Conservation (phyloP, 2,329 filamentous ascomycete species). For the Pseudogymnoascus sp. region DNA sequence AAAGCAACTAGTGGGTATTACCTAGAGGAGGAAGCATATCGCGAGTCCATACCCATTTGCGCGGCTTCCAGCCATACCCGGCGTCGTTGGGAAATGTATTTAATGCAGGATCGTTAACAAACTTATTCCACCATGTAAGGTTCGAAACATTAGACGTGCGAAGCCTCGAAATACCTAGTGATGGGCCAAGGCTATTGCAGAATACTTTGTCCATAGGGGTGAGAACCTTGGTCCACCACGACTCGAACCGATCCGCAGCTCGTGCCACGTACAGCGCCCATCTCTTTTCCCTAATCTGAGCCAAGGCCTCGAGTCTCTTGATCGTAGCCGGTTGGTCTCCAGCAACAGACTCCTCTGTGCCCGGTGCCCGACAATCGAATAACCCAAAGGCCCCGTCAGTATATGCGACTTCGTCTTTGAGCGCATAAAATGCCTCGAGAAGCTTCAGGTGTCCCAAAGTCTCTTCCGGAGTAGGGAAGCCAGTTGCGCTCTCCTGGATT, state of each 20-base stretch:
- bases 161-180: neutral
- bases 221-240: conserved; percentile 49
- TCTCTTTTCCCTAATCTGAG: conserved; percentile 59
- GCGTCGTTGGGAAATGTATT: neutral
- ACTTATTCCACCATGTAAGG: neutral
- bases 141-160: neutral
- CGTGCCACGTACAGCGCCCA: conserved; percentile 64
- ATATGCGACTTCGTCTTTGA: conserved; percentile 60
- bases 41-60: conserved; percentile 28
- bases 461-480: conserved; percentile 40
- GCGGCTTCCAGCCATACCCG: neutral
- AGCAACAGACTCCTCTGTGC: conserved; percentile 6
- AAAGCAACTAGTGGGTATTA: conserved; percentile 25
- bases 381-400: conserved; percentile 61
- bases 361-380: conserved; percentile 32
- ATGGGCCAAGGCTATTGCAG: neutral
- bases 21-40: conserved; percentile 50
- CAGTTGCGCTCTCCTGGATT: conserved; percentile 24
- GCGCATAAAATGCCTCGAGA: conserved; percentile 55
- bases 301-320: conserved; percentile 35
- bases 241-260: conserved; percentile 59
- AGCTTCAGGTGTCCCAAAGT: conserved; percentile 70
- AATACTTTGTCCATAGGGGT: conserved; percentile 13
- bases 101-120: neutral
- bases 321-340: conserved; percentile 28